Conservation (phyloP, 495 filamentous ascomycete genomes). For the Daldinia grandis region DNA sequence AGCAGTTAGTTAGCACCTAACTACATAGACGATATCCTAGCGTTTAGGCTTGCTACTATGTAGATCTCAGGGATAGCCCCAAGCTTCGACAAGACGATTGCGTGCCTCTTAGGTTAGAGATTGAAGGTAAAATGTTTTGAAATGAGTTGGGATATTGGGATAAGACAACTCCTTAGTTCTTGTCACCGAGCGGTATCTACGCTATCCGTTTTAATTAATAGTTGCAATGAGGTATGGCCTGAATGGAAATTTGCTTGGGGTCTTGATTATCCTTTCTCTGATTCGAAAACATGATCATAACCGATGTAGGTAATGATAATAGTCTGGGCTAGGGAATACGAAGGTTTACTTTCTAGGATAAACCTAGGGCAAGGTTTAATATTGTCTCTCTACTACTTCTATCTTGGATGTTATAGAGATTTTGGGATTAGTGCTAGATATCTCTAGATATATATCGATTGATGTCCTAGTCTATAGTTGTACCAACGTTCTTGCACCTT, state of each 20-base stretch:
- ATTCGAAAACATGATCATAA: not conserved
- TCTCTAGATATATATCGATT: not conserved
- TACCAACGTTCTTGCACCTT: not conserved
- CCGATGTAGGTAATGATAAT: not conserved
- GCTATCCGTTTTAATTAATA: not conserved
- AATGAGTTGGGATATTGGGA: not conserved
- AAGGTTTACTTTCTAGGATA: not conserved
- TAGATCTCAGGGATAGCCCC: not conserved
- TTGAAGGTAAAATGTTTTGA: not conserved
- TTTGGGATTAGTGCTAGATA: not conserved
- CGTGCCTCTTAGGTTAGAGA: not conserved
- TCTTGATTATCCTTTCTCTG: not conserved
- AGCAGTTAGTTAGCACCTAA: not conserved
- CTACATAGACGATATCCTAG: not conserved
- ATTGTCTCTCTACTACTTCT: not conserved
- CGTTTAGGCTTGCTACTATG: not conserved
- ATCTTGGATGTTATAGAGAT: not conserved
- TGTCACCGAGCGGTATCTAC: not conserved
- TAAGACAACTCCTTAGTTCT: not conserved
- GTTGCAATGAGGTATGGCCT: not conserved
- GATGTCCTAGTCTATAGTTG: not conserved
- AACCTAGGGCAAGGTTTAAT: not conserved
- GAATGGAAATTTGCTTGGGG: not conserved
- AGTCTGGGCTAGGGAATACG: not conserved
- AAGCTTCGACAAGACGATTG: not conserved